phyloP scores from a whole-genome alignment of 352 stramenopile species.

The Thalassiosira exigua region DNA sequence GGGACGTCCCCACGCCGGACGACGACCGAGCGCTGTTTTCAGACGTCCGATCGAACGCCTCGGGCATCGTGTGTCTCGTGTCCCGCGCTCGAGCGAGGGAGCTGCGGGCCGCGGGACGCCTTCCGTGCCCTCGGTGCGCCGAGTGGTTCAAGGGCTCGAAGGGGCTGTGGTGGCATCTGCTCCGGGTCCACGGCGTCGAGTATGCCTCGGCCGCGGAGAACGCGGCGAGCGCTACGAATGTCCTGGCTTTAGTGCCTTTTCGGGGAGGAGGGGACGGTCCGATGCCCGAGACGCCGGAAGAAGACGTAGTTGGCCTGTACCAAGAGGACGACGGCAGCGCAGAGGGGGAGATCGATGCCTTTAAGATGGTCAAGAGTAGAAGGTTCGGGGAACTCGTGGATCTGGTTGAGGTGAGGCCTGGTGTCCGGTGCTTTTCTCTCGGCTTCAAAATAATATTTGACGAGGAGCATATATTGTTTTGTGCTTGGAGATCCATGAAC shows the following conservation, averaged over 20 bases:
- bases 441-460: too few species aligned
- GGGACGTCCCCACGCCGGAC: neutral
- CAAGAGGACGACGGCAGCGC: neutral
- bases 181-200: conserved; percentile 61
- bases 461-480: too few species aligned
- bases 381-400: conserved; percentile 32
- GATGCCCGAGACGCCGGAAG: neutral
- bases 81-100: conserved; percentile 44
- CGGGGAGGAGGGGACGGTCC: conserved; percentile 8
- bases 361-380: conserved; percentile 52
- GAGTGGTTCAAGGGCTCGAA: conserved; percentile 80
- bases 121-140: conserved; percentile 73
- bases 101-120: conserved; percentile 45
- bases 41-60: conserved; percentile 63
- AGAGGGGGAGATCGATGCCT: conserved; percentile 27
- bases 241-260: conserved; percentile 61
- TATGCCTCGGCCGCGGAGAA: conserved; percentile 54
- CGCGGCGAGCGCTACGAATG: conserved; percentile 36
- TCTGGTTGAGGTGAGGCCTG: conserved; percentile 38
- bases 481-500: too few species aligned
- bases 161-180: conserved; percentile 80
- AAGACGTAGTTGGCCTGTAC: neutral
- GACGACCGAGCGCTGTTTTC: conserved; percentile 14
- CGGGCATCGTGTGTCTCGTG: conserved; percentile 71
- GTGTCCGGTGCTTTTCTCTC: too few species aligned